These are phyloP conservation scores for Mrakia blollopis DNA, from an alignment of 768 basidiomycete species.

Conservation along the genomic window DNA sequence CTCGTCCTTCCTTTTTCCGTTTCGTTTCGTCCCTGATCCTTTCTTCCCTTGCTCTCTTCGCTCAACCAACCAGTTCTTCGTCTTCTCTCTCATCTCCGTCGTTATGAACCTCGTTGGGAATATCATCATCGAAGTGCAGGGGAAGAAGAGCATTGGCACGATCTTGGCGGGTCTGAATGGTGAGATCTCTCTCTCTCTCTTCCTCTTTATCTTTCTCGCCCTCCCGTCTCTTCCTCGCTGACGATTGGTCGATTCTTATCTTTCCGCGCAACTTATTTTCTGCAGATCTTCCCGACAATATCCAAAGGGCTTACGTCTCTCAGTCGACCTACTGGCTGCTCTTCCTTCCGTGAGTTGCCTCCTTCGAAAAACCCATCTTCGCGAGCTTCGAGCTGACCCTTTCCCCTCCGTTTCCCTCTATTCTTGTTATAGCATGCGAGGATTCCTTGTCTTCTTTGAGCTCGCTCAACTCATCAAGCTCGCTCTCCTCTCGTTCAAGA, in stretches of 20 bases:
- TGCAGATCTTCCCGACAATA: constrained; percentile 40
- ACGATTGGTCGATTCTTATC: too few relatives aligned
- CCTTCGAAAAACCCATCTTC: constrained; percentile 18
- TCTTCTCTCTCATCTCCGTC: constrained; percentile 86
- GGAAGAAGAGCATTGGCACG: not conserved
- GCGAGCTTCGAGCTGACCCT: too few relatives aligned
- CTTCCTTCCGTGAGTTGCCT: constrained; percentile 65
- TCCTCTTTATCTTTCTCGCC: not conserved
- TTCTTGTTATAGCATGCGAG: constrained; percentile 62
- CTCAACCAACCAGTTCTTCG: constrained; percentile 52
- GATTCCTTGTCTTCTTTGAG: constrained; percentile 91
- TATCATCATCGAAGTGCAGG: constrained; percentile 22
- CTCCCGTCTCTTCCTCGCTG: not conserved
- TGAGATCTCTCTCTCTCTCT: not conserved
- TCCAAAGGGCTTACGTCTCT: constrained; percentile 83
- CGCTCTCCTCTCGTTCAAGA: constrained; percentile 67
- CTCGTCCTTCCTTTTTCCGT: not conserved
- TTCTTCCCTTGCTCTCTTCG: not conserved
- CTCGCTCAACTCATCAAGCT: constrained; percentile 92
- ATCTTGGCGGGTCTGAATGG: constrained; percentile 10
- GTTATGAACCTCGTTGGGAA: constrained; percentile 15
- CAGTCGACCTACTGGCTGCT: constrained; percentile 91
- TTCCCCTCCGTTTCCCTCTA: too few relatives aligned
- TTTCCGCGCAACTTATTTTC: not conserved
- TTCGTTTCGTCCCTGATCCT: not conserved